Conservation (phyloP, 2,329 filamentous ascomycete species). For the Monosporascus sp. region DNA sequence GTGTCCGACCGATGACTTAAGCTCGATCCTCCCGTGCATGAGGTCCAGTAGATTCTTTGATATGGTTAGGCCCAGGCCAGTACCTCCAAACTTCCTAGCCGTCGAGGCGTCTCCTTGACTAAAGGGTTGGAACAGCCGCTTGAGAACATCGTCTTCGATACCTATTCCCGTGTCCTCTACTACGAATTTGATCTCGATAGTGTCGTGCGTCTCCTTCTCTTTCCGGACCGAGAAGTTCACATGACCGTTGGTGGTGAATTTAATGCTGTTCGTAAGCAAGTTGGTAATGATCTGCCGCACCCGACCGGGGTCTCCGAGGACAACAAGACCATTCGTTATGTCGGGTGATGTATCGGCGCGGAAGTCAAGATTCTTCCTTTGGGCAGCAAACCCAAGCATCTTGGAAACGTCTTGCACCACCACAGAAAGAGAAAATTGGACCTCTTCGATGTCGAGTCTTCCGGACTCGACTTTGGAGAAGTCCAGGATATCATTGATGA, state of each 20-base stretch:
- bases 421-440: conserved; percentile 70
- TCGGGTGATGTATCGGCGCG: conserved; percentile 57
- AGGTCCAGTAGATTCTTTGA: conserved; percentile 75
- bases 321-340: conserved; percentile 63
- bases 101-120: conserved; percentile 78
- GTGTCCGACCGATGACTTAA: conserved; percentile 60
- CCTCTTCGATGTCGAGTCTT: conserved; percentile 70
- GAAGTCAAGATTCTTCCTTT: conserved; percentile 72
- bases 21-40: conserved; percentile 69
- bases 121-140: conserved; percentile 72
- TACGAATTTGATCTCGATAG: conserved; percentile 62
- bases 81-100: conserved; percentile 72
- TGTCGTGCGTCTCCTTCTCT: conserved; percentile 58
- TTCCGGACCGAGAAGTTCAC: conserved; percentile 62
- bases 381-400: conserved; percentile 81
- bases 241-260: conserved; percentile 64
- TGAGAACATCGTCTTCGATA: conserved; percentile 71
- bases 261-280: conserved; percentile 70
- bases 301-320: conserved; percentile 80
- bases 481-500: conserved; percentile 88
- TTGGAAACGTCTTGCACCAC: conserved; percentile 75
- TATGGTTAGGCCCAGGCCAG: conserved; percentile 72
- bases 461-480: conserved; percentile 84
- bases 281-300: conserved; percentile 81
- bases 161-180: conserved; percentile 77